Base-by-base conservation (phyloP, 176 grass and related monocot species). In the Aechmea fasciata region DNA sequence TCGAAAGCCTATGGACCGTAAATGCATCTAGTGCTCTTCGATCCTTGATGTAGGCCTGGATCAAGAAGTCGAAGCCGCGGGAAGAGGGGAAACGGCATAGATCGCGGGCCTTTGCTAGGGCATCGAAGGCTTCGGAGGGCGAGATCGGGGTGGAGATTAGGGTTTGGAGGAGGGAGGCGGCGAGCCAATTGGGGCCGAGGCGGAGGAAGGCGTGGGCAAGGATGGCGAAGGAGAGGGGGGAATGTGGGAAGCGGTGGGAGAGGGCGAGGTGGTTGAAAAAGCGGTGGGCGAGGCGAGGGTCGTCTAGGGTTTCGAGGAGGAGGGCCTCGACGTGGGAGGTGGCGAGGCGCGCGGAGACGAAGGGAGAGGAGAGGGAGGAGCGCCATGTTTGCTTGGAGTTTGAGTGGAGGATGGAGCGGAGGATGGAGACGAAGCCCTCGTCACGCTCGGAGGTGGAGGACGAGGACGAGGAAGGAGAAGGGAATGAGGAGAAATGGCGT, bases 1-100 rank as follows among this genome's bases (percentile, higher is more conserved):
- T 51, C 6, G 87, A 74, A 9, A 81, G 63, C 52, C 65, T 59
- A 10, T 83, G 70, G 33, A 85, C 53, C 9, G 63, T 41, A 50
- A 71, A 71, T 1, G 91, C 87, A 33, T 85, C 78, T 29, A 79
- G 64, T 11, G 84, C 70, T 66, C 83, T 74, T 17, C 71, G 78
- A 65, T 64, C 63, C 29, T 70, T 68, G n/a, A 88, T 51, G 74
- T 88, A 96, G 7, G 64, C 41, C 75, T 69, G 75, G 20, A 69
- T 48, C 51, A 77, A 67, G 33, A 77, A 77, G 52, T 77, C 75
- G 65, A 77, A 68, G 18, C 50, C 29, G 13, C 29, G 28, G 12
- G 29, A 8, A 41, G 65, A 69, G 17, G 51, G 7, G 66, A 71
- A 47, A 53, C 57, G 26, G 74, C 68, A 69, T 15, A 65, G 66